Evolutionary conservation across 257 asterid species (phyloP).

Genomic region (Asclepias syriaca): DNA sequence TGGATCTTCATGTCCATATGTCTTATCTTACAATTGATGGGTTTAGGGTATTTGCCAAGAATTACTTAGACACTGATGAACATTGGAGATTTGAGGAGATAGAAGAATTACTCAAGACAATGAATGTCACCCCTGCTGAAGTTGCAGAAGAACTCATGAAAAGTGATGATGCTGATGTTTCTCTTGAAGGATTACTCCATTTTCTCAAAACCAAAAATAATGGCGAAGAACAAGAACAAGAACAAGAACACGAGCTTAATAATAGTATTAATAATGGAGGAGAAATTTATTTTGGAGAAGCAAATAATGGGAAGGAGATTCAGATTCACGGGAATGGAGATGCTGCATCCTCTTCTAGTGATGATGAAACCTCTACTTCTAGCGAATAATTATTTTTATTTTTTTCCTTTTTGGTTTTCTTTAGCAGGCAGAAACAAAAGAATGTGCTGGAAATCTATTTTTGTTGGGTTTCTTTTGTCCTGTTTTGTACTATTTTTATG

Average conservation of each 20-base stretch:
- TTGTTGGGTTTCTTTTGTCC: no score
- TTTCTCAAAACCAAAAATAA: constrained; percentile 39
- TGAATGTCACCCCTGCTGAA: constrained; percentile 61
- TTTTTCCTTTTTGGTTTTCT: no score
- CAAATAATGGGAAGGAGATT: no score
- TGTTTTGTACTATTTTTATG: no score
- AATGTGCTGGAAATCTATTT: no score
- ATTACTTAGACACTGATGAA: constrained; percentile 37
- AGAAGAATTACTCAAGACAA: constrained; percentile 28
- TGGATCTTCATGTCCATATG: constrained; percentile 84
- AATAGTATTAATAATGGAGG: no score
- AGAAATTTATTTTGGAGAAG: no score
- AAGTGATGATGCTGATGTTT: constrained; percentile 47
- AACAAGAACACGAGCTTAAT: not conserved
- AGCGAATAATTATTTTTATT: no score
- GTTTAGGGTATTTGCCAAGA: constrained; percentile 45
- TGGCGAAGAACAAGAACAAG: not conserved
- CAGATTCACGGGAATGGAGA: not conserved
- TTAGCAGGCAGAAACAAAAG: no score
- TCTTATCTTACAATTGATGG: constrained; percentile 56
- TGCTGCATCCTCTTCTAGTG: not conserved
- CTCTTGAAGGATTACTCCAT: constrained; percentile 34
- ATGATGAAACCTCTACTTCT: no score
- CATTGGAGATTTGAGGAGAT: constrained; percentile 33
- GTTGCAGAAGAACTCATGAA: constrained; percentile 76